Conservation (phyloP, 768 basidiomycete genomes). For the Cystofilobasidium macerans region DNA sequence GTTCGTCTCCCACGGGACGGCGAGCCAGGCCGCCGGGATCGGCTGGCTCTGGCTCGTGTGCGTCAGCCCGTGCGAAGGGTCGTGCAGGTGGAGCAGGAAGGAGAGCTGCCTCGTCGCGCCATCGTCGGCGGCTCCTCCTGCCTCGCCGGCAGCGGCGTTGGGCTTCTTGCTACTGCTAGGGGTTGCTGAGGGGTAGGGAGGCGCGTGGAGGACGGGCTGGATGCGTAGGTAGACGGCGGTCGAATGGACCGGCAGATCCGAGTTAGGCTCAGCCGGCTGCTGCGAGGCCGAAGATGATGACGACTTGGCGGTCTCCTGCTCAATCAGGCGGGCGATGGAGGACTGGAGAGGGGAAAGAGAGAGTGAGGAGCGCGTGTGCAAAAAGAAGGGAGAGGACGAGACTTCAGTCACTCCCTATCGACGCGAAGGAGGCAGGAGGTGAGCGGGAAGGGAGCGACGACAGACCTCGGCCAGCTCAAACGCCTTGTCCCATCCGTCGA, state of each 20-base stretch:
- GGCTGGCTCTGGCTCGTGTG: conserved; percentile 73
- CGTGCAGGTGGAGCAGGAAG: conserved; percentile 60
- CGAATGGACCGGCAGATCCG: conserved; percentile 35
- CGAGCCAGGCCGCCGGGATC: conserved; percentile 74
- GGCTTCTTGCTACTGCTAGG: background rate
- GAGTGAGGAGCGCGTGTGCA: background rate
- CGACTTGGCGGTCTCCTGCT: conserved; percentile 40
- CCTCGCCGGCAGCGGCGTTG: conserved; percentile 26
- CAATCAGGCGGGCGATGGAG: conserved; percentile 63
- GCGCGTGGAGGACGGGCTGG: conserved; percentile 62
- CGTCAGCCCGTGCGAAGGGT: conserved; percentile 66
- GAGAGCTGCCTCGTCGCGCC: conserved; percentile 46
- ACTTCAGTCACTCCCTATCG: too few relatives aligned
- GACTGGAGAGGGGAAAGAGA: conserved; percentile 45
- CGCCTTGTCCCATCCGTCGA: conserved; percentile 74
- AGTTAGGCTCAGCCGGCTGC: background rate
- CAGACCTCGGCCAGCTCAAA: conserved; percentile 70
- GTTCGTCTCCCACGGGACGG: conserved; percentile 72
- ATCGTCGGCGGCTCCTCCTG: conserved; percentile 31
- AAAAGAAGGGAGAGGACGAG: too few relatives aligned
- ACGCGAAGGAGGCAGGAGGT: background rate
- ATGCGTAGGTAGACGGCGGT: conserved; percentile 87
- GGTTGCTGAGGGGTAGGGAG: conserved; percentile 40
- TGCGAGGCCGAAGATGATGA: background rate
- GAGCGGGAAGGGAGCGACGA: background rate